phyloP scores from a whole-genome alignment of 192 early-diverging fungal genomes.

The Gigaspora rosea region DNA sequence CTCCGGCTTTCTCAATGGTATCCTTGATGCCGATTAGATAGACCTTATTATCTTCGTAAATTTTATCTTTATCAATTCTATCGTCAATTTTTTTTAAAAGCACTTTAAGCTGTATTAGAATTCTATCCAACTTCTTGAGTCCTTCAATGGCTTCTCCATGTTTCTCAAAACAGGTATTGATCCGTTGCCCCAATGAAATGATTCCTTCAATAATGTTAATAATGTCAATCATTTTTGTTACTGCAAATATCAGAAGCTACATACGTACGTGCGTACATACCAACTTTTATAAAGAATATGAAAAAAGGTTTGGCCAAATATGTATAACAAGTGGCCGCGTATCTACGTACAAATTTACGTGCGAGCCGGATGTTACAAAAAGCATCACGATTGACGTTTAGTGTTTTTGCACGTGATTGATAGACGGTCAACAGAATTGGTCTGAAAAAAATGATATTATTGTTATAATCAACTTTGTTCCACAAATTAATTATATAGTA shows the following conservation, averaged over 20 bases:
- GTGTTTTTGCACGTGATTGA: too few species aligned
- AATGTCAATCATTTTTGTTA: slow-evolving; percentile 16
- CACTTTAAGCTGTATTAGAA: slow-evolving; percentile 6
- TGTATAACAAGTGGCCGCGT: too few species aligned
- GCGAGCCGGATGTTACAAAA: too few species aligned
- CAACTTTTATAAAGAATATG: too few species aligned
- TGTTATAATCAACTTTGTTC: too few species aligned
- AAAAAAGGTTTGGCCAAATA: too few species aligned
- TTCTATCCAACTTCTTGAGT: slow-evolving; percentile 15
- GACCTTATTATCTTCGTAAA: background rate
- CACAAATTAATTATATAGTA: too few species aligned
- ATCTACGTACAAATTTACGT: too few species aligned
- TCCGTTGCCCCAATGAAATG: background rate
- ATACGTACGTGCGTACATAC: too few species aligned
- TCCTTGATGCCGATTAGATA: slow-evolving; percentile 9
- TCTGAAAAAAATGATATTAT: too few species aligned
- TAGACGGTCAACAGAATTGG: too few species aligned
- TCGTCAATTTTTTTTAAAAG: background rate
- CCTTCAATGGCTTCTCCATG: slow-evolving; percentile 8
- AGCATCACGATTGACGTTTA: too few species aligned
- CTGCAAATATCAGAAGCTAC: background rate
- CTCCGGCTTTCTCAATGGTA: background rate
- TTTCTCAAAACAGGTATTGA: slow-evolving; percentile 5
- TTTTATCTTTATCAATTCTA: background rate
- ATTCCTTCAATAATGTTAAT: slow-evolving; percentile 12